Base-by-base conservation (phyloP, 768 basidiomycete genomes). In the Leccinum arenicola region DNA sequence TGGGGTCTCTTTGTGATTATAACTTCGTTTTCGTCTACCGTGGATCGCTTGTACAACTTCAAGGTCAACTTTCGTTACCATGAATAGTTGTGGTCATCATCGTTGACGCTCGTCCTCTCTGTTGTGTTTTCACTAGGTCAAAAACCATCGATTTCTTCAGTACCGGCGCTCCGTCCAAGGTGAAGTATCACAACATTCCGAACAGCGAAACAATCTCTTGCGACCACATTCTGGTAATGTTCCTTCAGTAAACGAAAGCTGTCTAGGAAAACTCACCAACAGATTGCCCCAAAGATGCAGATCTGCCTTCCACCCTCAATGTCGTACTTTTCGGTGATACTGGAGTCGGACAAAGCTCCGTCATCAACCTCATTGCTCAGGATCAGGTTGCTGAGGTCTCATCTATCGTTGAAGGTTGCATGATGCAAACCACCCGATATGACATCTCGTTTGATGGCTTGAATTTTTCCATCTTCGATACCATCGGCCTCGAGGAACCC, bases 61-160 rank as follows among this genome's bases (percentile, higher is more conserved):
- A 25, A 50, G 66, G 68, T 68, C 25, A 15, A 45, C 15, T 27
- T 27, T n/a, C 6, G 19, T 56, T 48, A 25, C 21, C 38, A 56
- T 38, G 36, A 33, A 33, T 31, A 23, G 6, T 56, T 15, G 58
- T 36, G 2, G 43, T 9, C 6, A 29, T 40, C 15, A 6, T 5
- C 49, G 10, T 48, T 60, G 40, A 64, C 35, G 14, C 50, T 56
- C 17, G 17, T 31, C 35, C 43, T 48, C 35, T 47, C 25, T 10
- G 25, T 57, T 38, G 6, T 19, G 11, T 51, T 61, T 29, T 6
- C 21, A 57, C 29, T 38, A 63, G 58, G 5, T 56, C 43, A 61
- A 35, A 29, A 10, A 31, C 10, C 21, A 47, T 60, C 52, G 3
- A 38, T 38, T 17, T 38, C 6, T 38, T 38, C 4, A 11, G 14